Conservation (phyloP, 805 yeast genomes). For the Candida pini region DNA sequence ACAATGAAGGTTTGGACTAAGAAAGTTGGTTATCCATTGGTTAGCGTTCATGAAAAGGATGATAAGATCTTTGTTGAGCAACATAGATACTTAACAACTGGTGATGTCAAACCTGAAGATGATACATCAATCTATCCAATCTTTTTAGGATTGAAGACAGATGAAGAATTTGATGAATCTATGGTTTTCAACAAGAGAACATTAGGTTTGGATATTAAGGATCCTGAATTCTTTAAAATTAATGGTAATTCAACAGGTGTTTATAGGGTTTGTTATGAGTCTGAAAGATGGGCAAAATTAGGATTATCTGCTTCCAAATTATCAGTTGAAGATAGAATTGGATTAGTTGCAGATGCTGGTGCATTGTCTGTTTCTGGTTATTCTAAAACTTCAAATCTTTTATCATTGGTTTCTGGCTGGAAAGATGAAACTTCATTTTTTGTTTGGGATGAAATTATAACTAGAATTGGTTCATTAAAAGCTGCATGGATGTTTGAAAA, state of each 20-base stretch:
- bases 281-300: slow-evolving; percentile 32
- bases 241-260: slow-evolving; percentile 50
- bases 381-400: slow-evolving; percentile 38
- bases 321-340: slow-evolving; percentile 47
- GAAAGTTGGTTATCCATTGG: slow-evolving; percentile 68
- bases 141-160: slow-evolving; percentile 35
- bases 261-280: slow-evolving; percentile 47
- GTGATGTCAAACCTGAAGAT: slow-evolving; percentile 60
- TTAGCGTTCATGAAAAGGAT: slow-evolving; percentile 41
- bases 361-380: slow-evolving; percentile 46
- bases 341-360: slow-evolving; percentile 50
- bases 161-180: slow-evolving; percentile 24
- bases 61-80: slow-evolving; percentile 38
- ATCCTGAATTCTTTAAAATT: slow-evolving; percentile 37
- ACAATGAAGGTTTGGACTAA: slow-evolving; percentile 73
- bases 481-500: slow-evolving; percentile 36
- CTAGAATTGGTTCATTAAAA: slow-evolving; percentile 31
- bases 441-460: slow-evolving; percentile 54
- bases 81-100: slow-evolving; percentile 59
- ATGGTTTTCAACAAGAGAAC: slow-evolving; percentile 23
- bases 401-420: slow-evolving; percentile 38
- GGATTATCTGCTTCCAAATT: slow-evolving; percentile 34
- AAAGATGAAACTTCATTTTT: slow-evolving; percentile 37
- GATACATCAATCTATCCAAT: slow-evolving; percentile 56
- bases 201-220: slow-evolving; percentile 10